A percentile compares a stretch with the other conserved stretches of the same genome.
These are phyloP conservation scores for Naganishia antarctica DNA, from an alignment of 768 basidiomycete species.

Conservation along the genomic window DNA sequence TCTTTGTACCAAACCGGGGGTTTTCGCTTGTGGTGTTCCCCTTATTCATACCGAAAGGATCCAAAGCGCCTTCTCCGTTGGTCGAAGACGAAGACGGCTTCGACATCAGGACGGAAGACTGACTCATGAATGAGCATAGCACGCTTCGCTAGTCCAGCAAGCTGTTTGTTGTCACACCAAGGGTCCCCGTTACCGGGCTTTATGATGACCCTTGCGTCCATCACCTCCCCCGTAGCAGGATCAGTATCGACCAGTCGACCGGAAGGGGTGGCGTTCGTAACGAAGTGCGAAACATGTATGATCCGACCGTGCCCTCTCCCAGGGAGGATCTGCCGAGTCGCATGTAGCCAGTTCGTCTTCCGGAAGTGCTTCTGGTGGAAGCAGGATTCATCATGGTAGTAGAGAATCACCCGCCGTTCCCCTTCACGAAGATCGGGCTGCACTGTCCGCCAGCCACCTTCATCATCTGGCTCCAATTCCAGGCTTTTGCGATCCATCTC, in stretches of 20 bases:
- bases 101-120: background rate
- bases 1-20: background rate
- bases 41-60: constrained; percentile 2
- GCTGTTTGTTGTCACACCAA: constrained; percentile 7
- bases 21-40: background rate
- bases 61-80: background rate
- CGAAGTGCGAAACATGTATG: too few species aligned
- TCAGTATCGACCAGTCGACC: background rate
- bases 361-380: too few species aligned
- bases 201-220: constrained; percentile 4
- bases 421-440: too few species aligned
- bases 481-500: too few species aligned
- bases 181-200: background rate
- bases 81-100: constrained; percentile 6
- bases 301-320: too few species aligned
- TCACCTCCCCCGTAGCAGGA: background rate
- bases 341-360: too few species aligned
- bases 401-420: too few species aligned
- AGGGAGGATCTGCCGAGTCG: too few species aligned
- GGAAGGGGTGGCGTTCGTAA: background rate
- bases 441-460: too few species aligned
- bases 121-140: background rate
- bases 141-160: background rate
- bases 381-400: too few species aligned
- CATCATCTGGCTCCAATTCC: too few species aligned